phyloP scores from a whole-genome alignment of 805 yeast species.

The Candida railenensis region DNA sequence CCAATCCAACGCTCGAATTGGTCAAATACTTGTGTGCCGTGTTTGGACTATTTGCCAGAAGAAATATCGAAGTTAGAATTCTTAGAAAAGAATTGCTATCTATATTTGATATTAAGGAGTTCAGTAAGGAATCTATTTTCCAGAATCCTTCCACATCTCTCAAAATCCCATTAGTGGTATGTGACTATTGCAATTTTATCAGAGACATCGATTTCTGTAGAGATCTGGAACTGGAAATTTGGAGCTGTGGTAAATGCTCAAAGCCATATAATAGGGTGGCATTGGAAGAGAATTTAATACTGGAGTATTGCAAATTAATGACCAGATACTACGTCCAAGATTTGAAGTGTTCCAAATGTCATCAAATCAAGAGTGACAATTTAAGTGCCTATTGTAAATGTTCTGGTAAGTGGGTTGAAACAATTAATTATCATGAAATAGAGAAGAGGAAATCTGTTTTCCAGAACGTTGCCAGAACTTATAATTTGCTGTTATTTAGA shows the following conservation, averaged over 20 bases:
- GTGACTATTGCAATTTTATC: constrained; percentile 75
- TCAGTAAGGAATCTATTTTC: constrained; percentile 72
- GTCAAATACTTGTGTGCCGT: constrained; percentile 76
- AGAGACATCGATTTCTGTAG: constrained; percentile 82
- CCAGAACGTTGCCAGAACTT: constrained; percentile 57
- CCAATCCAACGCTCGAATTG: constrained; percentile 76
- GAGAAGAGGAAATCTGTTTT: constrained; percentile 47
- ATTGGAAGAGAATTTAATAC: constrained; percentile 77
- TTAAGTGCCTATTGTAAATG: constrained; percentile 78
- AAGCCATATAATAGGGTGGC: constrained; percentile 62
- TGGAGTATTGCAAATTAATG: constrained; percentile 54
- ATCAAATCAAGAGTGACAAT: constrained; percentile 60
- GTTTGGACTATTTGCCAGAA: constrained; percentile 59
- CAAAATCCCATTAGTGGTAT: constrained; percentile 63
- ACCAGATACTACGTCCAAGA: constrained; percentile 77
- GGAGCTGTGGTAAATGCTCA: constrained; percentile 69
- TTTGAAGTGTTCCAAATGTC: constrained; percentile 75
- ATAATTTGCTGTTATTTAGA: constrained; percentile 56
- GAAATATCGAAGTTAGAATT: constrained; percentile 70
- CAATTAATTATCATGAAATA: constrained; percentile 46
- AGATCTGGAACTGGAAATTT: constrained; percentile 50
- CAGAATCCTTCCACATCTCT: constrained; percentile 73
- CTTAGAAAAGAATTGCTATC: constrained; percentile 72
- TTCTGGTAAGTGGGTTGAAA: constrained; percentile 81
- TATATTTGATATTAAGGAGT: constrained; percentile 79